Conservation (phyloP, 2,329 filamentous ascomycete genomes). For the Ceratocystis destructans region DNA sequence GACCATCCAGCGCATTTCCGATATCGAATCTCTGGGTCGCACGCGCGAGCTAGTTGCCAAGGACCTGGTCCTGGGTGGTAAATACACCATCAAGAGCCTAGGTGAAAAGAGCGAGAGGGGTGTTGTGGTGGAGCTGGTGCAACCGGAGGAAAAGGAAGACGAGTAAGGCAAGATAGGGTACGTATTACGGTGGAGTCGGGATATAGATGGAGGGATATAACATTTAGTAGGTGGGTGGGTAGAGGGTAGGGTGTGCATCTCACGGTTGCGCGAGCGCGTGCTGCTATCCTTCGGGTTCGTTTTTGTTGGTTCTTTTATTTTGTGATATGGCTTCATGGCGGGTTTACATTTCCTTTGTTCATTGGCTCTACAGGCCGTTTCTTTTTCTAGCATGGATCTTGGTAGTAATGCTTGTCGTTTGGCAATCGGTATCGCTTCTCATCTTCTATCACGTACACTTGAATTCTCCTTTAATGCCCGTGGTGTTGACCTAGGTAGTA, state of each 20-base stretch:
- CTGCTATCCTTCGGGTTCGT: neutral
- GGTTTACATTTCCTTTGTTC: constrained; percentile 9
- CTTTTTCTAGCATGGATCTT: neutral
- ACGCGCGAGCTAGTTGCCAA: constrained; percentile 95
- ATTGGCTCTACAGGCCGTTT: neutral
- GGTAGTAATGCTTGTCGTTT: neutral
- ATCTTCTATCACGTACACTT: neutral
- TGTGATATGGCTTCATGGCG: neutral
- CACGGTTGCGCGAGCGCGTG: neutral
- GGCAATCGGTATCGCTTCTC: neutral
- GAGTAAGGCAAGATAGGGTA: neutral
- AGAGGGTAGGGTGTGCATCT: neutral
- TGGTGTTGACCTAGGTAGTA: neutral
- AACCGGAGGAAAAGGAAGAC: constrained; percentile 27
- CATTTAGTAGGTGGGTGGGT: too few relatives aligned
- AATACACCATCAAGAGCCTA: constrained; percentile 50
- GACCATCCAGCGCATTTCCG: constrained; percentile 73
- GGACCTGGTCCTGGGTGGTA: constrained; percentile 73
- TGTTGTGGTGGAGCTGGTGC: constrained; percentile 32
- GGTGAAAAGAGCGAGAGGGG: constrained; percentile 24
- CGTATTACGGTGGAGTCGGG: neutral
- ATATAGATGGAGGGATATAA: neutral
- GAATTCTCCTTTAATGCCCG: neutral
- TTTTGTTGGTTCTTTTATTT: constrained; percentile 1
- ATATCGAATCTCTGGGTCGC: constrained; percentile 82